A percentile compares a stretch with the other conserved stretches of the same genome.
These are phyloP conservation scores for Fusarium acutatum DNA, from an alignment of 2,329 filamentous ascomycete genomes.

Conservation along the genomic window DNA sequence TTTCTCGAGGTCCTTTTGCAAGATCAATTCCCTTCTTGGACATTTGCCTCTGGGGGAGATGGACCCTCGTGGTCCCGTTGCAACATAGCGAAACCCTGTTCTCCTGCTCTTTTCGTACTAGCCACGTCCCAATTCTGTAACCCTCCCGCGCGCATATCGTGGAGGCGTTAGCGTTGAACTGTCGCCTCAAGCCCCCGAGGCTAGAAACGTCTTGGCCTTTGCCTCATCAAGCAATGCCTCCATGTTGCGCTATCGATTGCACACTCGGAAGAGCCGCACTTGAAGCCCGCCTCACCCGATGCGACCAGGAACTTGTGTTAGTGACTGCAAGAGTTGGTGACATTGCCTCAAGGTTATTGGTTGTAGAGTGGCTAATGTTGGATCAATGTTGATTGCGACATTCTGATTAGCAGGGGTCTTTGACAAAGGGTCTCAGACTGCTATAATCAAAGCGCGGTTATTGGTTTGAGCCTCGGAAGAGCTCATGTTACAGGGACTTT, in stretches of 20 bases:
- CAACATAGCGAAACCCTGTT: background rate
- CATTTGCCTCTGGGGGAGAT: background rate
- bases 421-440: conserved; percentile 12
- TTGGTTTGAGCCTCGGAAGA: background rate
- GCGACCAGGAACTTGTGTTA: conserved; percentile 4
- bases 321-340: background rate
- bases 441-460: background rate
- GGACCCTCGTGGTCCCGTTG: background rate
- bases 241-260: background rate
- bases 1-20: conserved; percentile 11
- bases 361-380: background rate
- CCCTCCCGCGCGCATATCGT: background rate
- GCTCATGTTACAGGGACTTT: background rate
- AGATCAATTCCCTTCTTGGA: background rate
- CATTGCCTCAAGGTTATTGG: background rate
- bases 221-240: background rate
- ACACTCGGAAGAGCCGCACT: background rate
- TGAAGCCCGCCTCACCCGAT: background rate
- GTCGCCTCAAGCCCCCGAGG: background rate
- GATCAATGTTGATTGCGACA: conserved; percentile 12
- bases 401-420: conserved; percentile 1
- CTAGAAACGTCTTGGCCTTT: background rate
- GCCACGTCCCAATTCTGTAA: background rate
- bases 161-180: background rate
- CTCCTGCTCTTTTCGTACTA: conserved; percentile 10